These are phyloP conservation scores for Blastosporella zonata DNA, from an alignment of 1,284 basidiomycete species.

Conservation along the genomic window DNA sequence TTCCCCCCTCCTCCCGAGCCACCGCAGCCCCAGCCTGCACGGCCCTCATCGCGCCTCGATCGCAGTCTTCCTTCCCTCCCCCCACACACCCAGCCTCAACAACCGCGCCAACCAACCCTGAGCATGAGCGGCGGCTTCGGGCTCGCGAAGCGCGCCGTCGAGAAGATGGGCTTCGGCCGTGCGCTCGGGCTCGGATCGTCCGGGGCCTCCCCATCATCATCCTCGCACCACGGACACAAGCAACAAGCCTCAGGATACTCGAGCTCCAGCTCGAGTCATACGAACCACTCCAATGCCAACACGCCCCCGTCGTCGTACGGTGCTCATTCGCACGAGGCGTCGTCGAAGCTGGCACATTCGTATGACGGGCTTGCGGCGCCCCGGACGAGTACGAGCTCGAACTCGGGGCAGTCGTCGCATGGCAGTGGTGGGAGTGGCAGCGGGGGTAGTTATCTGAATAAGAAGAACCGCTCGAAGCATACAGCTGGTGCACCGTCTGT, in stretches of 20 bases:
- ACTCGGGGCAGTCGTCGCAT: constrained; percentile 23
- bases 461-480: constrained; percentile 40
- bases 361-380: constrained; percentile 17
- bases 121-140: constrained; percentile 67
- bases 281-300: constrained; percentile 5
- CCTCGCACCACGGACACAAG: constrained; percentile 10
- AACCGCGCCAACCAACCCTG: constrained; percentile 60
- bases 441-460: constrained; percentile 16
- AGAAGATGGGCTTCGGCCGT: constrained; percentile 69
- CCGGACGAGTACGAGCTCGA: constrained; percentile 30
- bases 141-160: constrained; percentile 71
- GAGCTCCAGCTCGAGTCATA: constrained; percentile 18
- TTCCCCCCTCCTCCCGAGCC: constrained; percentile 25
- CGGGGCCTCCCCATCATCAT: too few species aligned
- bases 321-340: background rate
- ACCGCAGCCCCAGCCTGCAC: constrained; percentile 14
- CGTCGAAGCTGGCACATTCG: constrained; percentile 7
- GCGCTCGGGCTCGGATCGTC: constrained; percentile 45
- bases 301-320: constrained; percentile 18
- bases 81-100: constrained; percentile 2
- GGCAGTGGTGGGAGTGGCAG: background rate
- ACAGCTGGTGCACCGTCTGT: constrained; percentile 59
- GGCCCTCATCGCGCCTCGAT: constrained; percentile 18
- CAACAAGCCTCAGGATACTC: constrained; percentile 25
- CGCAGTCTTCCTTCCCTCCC: constrained; percentile 26